Percentiles rank a stretch among this genome's conserved stretches.
These are phyloP conservation scores for Thalassiosira oceanica DNA, from an alignment of 352 stramenopile species.

Conservation along the genomic window DNA sequence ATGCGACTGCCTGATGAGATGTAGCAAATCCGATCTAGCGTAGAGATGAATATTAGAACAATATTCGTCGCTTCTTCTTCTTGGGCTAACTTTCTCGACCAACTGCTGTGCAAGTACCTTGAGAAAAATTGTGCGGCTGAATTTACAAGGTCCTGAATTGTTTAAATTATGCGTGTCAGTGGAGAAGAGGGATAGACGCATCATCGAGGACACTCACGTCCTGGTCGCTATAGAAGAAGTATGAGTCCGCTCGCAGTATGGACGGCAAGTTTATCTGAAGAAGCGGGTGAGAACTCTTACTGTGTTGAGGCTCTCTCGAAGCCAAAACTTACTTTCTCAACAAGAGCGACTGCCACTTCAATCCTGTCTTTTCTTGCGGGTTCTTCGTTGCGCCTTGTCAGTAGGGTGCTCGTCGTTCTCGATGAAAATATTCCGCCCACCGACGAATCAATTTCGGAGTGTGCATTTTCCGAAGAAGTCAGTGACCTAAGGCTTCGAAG, in stretches of 20 bases:
- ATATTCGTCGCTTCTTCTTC: conserved; percentile 7
- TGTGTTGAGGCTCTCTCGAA: background rate
- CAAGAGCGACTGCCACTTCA: conserved; percentile 5
- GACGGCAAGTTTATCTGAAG: conserved; percentile 61
- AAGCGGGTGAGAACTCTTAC: background rate
- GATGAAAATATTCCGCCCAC: background rate
- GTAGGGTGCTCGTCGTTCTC: background rate
- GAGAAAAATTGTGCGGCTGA: conserved; percentile 80
- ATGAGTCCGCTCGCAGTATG: conserved; percentile 63
- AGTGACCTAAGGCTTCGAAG: background rate
- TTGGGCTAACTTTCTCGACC: conserved; percentile 30
- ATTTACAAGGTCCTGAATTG: conserved; percentile 81
- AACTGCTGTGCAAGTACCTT: conserved; percentile 66
- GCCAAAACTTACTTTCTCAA: background rate
- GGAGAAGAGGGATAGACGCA: too few species aligned
- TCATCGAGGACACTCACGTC: conserved; percentile 35
- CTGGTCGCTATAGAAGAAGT: conserved; percentile 68
- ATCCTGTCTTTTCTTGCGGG: background rate
- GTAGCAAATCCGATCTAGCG: conserved; percentile 76
- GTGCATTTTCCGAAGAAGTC: background rate
- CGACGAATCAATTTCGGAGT: background rate
- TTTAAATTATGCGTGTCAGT: too few species aligned
- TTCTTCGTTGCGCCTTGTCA: background rate
- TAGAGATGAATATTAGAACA: conserved; percentile 73
- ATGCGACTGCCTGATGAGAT: conserved; percentile 69